phyloP scores from a whole-genome alignment of 495 filamentous ascomycete species.

The Chaetomium cochliodes region DNA sequence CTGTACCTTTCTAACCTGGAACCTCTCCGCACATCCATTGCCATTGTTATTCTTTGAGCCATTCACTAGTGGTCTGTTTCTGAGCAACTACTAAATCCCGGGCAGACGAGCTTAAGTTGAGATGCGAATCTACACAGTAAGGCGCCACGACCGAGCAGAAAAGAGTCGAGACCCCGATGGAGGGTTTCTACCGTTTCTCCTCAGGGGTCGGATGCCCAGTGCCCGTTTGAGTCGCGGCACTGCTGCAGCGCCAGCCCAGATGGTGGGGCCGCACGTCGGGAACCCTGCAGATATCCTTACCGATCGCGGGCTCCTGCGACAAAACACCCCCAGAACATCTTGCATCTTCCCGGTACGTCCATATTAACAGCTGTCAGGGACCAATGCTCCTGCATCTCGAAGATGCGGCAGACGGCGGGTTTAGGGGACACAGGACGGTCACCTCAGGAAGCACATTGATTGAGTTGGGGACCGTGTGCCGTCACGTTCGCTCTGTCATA shows the following conservation, averaged over 20 bases:
- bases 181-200: background rate
- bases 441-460: background rate
- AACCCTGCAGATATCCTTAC: background rate
- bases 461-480: background rate
- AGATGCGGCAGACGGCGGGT: background rate
- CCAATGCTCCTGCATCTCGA: background rate
- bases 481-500: constrained; percentile 1
- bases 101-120: background rate
- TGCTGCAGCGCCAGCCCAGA: no score
- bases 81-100: background rate
- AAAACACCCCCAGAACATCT: background rate
- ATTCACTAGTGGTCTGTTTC: background rate
- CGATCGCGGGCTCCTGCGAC: constrained; percentile 1
- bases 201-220: background rate
- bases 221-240: background rate
- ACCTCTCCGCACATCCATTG: constrained; percentile 1
- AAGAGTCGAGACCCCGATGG: constrained; percentile 3
- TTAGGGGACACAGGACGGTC: constrained; percentile 1
- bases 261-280: no score
- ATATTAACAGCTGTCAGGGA: background rate
- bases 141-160: background rate
- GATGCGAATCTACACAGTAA: background rate
- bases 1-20: background rate
- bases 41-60: no score
- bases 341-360: constrained; percentile 3